phyloP scores from a whole-genome alignment of 305 asterid species.

The Fraxinus ornus region DNA sequence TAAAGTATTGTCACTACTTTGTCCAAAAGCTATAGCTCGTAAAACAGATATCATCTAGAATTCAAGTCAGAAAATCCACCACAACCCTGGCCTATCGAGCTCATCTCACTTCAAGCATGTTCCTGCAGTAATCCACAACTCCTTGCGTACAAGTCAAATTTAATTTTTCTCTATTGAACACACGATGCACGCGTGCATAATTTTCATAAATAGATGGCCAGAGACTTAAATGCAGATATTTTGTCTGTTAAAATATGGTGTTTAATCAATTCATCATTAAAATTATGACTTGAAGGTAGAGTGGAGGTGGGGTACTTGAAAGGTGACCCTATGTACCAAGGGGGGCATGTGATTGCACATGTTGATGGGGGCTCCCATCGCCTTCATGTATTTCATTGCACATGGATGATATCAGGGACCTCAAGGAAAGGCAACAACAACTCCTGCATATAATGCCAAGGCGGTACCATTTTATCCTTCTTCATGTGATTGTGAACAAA shows the following conservation, averaged over 20 bases:
- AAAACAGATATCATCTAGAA: not conserved
- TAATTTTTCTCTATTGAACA: not conserved
- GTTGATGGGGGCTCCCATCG: conserved; percentile 37
- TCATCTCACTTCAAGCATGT: not conserved
- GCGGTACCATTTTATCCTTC: conserved; percentile 13
- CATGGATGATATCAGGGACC: conserved; percentile 29
- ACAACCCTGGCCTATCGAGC: not conserved
- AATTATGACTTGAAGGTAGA: not conserved
- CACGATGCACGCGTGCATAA: not conserved
- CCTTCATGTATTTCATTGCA: conserved; percentile 34
- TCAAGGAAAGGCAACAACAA: not conserved
- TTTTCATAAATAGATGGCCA: not conserved
- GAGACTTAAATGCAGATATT: not conserved
- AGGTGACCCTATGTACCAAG: not conserved
- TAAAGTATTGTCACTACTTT: not conserved
- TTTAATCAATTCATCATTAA: not conserved
- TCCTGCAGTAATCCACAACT: not conserved
- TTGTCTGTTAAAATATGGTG: not conserved
- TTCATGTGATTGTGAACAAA: not conserved
- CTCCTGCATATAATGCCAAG: conserved; percentile 23
- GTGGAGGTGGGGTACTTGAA: conserved; percentile 2
- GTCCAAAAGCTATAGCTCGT: not conserved
- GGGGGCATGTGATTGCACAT: conserved; percentile 44
- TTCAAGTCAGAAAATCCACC: not conserved
- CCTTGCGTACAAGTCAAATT: not conserved